Percentiles rank a stretch among this genome's conserved stretches.
These are phyloP conservation scores for Naganishia vaughanmartiniae DNA, from an alignment of 768 basidiomycete species.

Conservation along the genomic window DNA sequence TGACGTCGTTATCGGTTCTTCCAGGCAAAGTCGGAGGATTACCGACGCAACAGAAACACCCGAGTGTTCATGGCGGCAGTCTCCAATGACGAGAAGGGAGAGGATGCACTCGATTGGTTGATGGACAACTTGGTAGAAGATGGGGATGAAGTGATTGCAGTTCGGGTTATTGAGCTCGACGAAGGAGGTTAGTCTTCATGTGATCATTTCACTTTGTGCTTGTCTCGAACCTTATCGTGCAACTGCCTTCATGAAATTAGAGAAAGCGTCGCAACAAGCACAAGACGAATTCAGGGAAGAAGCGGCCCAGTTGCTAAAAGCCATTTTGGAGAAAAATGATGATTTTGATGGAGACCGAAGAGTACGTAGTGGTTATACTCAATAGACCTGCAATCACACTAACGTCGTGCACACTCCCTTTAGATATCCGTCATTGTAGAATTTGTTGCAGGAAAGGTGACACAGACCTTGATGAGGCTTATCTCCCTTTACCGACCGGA, in stretches of 20 bases:
- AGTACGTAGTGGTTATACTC: slow-evolving; percentile 53
- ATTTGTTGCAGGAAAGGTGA: slow-evolving; percentile 86
- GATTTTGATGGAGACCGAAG: slow-evolving; percentile 72
- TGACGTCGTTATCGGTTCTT: slow-evolving; percentile 32
- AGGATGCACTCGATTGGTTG: slow-evolving; percentile 88
- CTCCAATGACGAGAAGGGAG: slow-evolving; percentile 81
- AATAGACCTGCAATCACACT: neutral
- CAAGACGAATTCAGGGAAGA: slow-evolving; percentile 64
- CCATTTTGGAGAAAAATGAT: slow-evolving; percentile 74
- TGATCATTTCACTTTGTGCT: neutral
- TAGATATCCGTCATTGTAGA: slow-evolving; percentile 88
- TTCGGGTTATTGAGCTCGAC: slow-evolving; percentile 83
- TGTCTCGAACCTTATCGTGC: neutral
- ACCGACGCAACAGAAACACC: slow-evolving; percentile 69
- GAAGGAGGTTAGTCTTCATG: slow-evolving; percentile 61
- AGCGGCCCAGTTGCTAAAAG: slow-evolving; percentile 74
- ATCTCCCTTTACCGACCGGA: slow-evolving; percentile 64
- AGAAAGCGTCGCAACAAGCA: slow-evolving; percentile 56
- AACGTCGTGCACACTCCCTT: neutral
- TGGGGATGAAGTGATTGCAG: slow-evolving; percentile 88
- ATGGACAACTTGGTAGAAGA: slow-evolving; percentile 69
- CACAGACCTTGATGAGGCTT: slow-evolving; percentile 83
- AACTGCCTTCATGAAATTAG: slow-evolving; percentile 40
- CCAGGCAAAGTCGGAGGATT: slow-evolving; percentile 74
- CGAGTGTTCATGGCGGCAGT: slow-evolving; percentile 87